Evolutionary conservation across 768 basidiomycete species (phyloP), one percentile per base, ranked within the genome.

Genomic region (Piloderma croceum): DNA sequence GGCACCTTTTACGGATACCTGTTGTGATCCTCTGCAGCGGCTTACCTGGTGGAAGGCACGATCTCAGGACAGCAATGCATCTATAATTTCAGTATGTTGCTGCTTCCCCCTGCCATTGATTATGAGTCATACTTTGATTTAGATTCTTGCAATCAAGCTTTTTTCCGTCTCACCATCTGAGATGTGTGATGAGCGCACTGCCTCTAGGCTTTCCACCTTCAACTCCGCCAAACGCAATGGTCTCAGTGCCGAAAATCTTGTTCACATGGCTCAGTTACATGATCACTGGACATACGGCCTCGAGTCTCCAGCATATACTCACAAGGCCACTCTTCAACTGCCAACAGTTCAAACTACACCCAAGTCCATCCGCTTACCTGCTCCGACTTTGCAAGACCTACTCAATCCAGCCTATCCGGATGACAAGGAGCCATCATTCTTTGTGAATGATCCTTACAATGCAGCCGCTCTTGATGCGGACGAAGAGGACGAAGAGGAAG

Each of bases 221-320:
- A 40, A 20, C 34, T 38, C 41, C 10, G 41, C 41, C 7, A 43
- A 38, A 20, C 41, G 41, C 5, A 43, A 43, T 36, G 34, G 34
- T 18, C 24, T 43, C n/a, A 22, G 20, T 13, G 41, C 36, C 23
- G 18, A 38, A 24, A 11, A 43, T 24, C 21, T 43, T 6, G 29
- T 43, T 24, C 21, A 36, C 23, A 43, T 43, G 41, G 37, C 35
- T 7, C 41, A 43, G 36, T 24, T 43, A 9, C 41, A 43, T 22
- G 20, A 43, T n/a, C 34, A 39, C 21, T 43, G 41, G 41, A 24
- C 38, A 5, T 25, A 43, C 36, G 41, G 41, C 7, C 25, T 43
- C 22, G 22, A 24, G 12, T 13, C 13, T 12, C 41, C 38, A 7
- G 27, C 22, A 17, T 39, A 38, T 24, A 40, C 4, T 10, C 41